Evolutionary conservation across 2,329 filamentous ascomycete genomes (phyloP).

Genomic region (Colletotrichum destructivum): DNA sequence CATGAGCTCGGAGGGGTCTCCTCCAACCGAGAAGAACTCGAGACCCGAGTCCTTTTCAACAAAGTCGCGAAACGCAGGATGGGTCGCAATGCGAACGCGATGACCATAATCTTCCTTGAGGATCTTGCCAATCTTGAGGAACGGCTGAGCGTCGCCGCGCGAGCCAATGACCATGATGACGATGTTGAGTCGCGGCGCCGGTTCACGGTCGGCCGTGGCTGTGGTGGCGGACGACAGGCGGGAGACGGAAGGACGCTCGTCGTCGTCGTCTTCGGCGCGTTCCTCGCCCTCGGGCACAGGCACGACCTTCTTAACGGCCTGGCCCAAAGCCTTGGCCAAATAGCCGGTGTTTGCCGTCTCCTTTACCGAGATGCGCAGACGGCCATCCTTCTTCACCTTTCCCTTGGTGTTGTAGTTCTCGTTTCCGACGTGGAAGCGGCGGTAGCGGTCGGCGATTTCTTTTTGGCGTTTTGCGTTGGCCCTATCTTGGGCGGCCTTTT

Average conservation of each 20-base stretch:
- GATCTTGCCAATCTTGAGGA: conserved; percentile 81
- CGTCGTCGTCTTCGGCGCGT: conserved; percentile 43
- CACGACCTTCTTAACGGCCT: conserved; percentile 69
- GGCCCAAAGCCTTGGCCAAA: conserved; percentile 80
- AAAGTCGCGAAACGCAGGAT: conserved; percentile 83
- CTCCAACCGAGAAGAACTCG: conserved; percentile 86
- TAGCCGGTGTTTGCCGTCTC: conserved; percentile 80
- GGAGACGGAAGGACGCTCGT: conserved; percentile 29
- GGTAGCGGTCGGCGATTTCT: conserved; percentile 55
- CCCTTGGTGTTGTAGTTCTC: conserved; percentile 76
- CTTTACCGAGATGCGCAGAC: conserved; percentile 80
- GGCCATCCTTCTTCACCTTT: conserved; percentile 77
- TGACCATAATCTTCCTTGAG: conserved; percentile 81
- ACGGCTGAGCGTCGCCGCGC: conserved; percentile 85
- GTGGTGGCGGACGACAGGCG: conserved; percentile 52
- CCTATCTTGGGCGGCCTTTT: conserved; percentile 12
- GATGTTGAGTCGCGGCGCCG: conserved; percentile 76
- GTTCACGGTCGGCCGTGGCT: conserved; percentile 48
- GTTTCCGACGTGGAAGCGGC: conserved; percentile 73
- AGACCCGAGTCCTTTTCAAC: conserved; percentile 80
- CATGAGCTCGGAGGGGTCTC: conserved; percentile 86
- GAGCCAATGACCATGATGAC: conserved; percentile 89
- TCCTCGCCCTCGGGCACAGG: conserved; percentile 51
- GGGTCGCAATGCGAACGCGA: conserved; percentile 83
- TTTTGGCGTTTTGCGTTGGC: conserved; percentile 27